A percentile compares a stretch with the other conserved stretches of the same genome.
Evolutionary conservation across 306 rosid genomes (phyloP).

Genomic region (Citrullus amarus): DNA sequence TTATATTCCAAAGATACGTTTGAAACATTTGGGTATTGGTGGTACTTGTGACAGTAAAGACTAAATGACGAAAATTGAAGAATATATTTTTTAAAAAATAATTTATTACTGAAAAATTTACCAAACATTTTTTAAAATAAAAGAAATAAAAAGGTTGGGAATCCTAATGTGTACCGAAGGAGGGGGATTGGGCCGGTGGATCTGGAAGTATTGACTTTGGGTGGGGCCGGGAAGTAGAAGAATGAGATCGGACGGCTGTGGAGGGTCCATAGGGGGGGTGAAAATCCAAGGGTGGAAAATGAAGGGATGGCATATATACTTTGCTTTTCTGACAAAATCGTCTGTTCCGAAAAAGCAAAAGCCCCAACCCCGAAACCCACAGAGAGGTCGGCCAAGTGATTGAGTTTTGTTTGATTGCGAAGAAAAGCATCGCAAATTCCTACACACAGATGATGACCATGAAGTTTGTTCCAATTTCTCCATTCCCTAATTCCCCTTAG

Average conservation of each 20-base stretch:
- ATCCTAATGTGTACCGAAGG: neutral
- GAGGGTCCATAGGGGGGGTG: neutral
- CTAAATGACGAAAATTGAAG: no score
- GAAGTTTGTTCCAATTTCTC: conserved; percentile 19
- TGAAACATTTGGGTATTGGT: no score
- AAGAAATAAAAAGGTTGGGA: neutral
- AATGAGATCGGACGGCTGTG: neutral
- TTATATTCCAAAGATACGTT: no score
- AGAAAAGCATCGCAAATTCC: conserved; percentile 37
- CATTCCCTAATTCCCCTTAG: conserved; percentile 12
- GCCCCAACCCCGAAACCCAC: conserved; percentile 6
- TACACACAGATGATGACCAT: conserved; percentile 13
- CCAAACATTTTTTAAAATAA: no score
- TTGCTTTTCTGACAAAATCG: neutral
- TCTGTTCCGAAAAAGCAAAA: neutral
- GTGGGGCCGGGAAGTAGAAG: neutral
- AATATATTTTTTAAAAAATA: no score
- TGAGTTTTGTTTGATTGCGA: conserved; percentile 32
- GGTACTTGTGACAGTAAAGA: no score
- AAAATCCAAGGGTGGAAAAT: conserved; percentile 17
- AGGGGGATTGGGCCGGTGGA: neutral
- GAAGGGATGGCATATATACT: neutral
- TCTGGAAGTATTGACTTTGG: neutral
- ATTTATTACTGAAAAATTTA: no score
- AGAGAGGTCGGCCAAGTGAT: conserved; percentile 17